These are phyloP conservation scores for Uronychia setigera DNA, from an alignment of 73 alveolate genomes.

Conservation along the genomic window DNA sequence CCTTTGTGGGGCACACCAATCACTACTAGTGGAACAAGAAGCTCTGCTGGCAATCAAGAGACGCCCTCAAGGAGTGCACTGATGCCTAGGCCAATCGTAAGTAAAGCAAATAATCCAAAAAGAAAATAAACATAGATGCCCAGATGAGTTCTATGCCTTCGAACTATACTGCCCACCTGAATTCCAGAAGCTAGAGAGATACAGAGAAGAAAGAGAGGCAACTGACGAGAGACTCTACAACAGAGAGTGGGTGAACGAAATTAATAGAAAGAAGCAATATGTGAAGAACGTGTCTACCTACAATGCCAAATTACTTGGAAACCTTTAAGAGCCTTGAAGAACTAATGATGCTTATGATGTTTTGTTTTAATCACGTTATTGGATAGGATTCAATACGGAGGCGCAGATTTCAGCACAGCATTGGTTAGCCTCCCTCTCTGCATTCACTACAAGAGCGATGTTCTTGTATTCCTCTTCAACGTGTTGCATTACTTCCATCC, in stretches of 20 bases:
- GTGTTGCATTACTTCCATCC: constrained; percentile 16
- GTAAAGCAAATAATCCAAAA: neutral
- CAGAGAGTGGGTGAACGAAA: neutral
- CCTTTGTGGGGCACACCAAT: neutral
- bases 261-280: neutral
- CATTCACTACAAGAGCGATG: constrained; percentile 17
- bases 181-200: constrained; percentile 3
- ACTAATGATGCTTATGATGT: neutral
- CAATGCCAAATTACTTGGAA: neutral
- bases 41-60: constrained; percentile 1
- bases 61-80: neutral
- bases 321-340: neutral
- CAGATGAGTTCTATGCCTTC: neutral
- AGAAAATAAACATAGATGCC: neutral
- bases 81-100: neutral
- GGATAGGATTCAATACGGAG: neutral
- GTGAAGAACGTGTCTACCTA: neutral
- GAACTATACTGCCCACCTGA: neutral
- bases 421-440: constrained; percentile 11
- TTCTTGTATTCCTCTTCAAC: constrained; percentile 40
- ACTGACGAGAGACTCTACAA: neutral
- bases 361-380: neutral
- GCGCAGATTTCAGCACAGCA: neutral
- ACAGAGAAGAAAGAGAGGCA: neutral
- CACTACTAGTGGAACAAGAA: neutral